phyloP scores from a whole-genome alignment of 2,329 filamentous ascomycete genomes.

The Pseudopyrenochaeta lycopersici region DNA sequence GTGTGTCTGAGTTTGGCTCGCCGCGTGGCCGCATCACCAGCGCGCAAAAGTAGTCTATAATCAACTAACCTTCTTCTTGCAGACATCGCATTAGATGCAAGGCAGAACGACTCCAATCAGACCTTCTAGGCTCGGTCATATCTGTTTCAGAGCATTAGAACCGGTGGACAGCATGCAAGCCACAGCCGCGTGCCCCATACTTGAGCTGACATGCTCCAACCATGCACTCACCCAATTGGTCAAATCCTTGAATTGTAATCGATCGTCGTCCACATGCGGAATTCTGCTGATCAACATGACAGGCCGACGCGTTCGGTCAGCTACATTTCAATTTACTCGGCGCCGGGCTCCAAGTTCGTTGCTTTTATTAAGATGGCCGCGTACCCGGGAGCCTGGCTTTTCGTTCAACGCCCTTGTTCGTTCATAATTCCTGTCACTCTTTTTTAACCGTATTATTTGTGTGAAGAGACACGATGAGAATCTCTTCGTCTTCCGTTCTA shows the following conservation, averaged over 20 bases:
- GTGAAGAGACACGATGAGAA: slow-evolving; percentile 14
- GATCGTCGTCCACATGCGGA: slow-evolving; percentile 2
- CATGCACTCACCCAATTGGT: not conserved
- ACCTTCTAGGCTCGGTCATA: not conserved
- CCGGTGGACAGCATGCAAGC: not conserved
- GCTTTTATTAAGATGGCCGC: not conserved
- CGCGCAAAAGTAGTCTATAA: not conserved
- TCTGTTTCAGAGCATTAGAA: not conserved
- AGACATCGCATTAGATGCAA: not conserved
- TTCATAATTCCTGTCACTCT: slow-evolving; percentile 11
- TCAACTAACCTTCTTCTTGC: not conserved
- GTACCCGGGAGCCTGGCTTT: not conserved
- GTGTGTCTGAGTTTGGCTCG: not conserved
- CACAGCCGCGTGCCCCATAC: not conserved
- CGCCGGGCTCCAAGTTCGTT: not conserved
- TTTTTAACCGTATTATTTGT: slow-evolving; percentile 5
- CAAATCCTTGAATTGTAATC: not conserved
- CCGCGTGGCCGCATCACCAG: slow-evolving; percentile 2
- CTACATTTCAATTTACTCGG: slow-evolving; percentile 1
- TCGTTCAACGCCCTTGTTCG: slow-evolving; percentile 1
- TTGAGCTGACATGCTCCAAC: not conserved
- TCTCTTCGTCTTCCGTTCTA: slow-evolving; percentile 7
- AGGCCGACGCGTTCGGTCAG: slow-evolving; percentile 1
- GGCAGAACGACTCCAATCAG: not conserved
- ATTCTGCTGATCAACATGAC: slow-evolving; percentile 1